Conservation (phyloP, 805 yeast genomes). For the Dipodascopsis uninucleata region DNA sequence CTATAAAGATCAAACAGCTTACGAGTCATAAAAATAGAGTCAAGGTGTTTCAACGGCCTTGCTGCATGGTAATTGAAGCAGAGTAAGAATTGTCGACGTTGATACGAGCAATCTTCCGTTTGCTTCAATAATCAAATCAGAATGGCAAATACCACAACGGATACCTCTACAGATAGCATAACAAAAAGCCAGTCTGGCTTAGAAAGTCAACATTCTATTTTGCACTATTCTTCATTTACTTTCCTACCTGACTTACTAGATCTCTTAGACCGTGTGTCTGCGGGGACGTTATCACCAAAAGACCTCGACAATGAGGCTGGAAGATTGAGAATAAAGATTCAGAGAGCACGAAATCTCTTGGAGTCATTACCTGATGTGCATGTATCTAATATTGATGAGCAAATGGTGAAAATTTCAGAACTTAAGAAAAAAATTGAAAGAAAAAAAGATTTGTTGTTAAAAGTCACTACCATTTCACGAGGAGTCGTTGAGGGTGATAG, state of each 20-base stretch:
- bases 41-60: no score
- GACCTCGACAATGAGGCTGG: conserved; percentile 21
- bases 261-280: conserved; percentile 20
- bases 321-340: conserved; percentile 10
- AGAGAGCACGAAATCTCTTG: conserved; percentile 7
- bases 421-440: conserved; percentile 5
- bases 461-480: neutral
- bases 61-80: no score
- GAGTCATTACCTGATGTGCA: neutral
- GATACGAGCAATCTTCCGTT: no score
- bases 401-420: conserved; percentile 3
- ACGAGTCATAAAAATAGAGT: no score
- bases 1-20: no score
- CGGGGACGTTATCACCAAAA: conserved; percentile 14
- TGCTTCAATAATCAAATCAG: no score
- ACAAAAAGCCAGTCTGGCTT: no score
- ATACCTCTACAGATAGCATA: no score
- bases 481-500: conserved; percentile 1
- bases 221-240: no score
- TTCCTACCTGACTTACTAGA: conserved; percentile 19
- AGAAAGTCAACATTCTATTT: no score
- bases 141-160: no score
- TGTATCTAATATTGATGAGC: conserved; percentile 5
- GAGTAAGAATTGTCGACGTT: no score
- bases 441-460: conserved; percentile 9